phyloP scores from a whole-genome alignment of 1,284 basidiomycete species.

The Microbotryum silenes-acaulis region DNA sequence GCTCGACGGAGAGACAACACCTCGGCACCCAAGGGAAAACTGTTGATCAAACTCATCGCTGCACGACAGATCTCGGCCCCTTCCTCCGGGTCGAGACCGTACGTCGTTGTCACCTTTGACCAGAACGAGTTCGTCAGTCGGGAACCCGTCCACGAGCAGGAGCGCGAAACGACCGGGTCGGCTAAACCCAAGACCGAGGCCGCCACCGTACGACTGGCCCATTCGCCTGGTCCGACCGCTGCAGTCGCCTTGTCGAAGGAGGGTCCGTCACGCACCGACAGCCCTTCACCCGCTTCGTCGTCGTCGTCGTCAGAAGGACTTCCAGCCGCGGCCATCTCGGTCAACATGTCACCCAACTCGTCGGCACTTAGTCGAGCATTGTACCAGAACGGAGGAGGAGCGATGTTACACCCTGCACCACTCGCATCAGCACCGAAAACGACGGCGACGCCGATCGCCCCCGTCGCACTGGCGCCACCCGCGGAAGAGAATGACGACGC shows the following conservation, averaged over 20 bases:
- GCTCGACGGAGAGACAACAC: constrained; percentile 4
- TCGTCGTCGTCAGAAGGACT: too few relatives aligned
- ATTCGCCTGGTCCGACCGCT: too few relatives aligned
- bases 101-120: constrained; percentile 97
- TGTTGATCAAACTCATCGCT: constrained; percentile 91
- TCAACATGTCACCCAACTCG: not conserved
- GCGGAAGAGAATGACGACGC: not conserved
- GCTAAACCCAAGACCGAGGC: constrained; percentile 46
- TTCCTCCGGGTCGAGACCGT: constrained; percentile 61
- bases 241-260: too few relatives aligned
- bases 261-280: too few relatives aligned
- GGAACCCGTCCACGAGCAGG: constrained; percentile 76
- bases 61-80: constrained; percentile 76
- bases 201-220: too few relatives aligned
- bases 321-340: too few relatives aligned
- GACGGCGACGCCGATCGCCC: not conserved
- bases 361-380: not conserved
- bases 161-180: constrained; percentile 74
- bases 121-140: constrained; percentile 96
- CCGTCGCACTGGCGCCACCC: not conserved
- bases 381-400: not conserved
- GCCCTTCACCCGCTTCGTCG: too few relatives aligned
- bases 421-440: not conserved
- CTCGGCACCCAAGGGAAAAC: constrained; percentile 55
- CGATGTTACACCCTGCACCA: not conserved